phyloP scores from a whole-genome alignment of 202 grass and related monocot species.

The Musa balbisiana region DNA sequence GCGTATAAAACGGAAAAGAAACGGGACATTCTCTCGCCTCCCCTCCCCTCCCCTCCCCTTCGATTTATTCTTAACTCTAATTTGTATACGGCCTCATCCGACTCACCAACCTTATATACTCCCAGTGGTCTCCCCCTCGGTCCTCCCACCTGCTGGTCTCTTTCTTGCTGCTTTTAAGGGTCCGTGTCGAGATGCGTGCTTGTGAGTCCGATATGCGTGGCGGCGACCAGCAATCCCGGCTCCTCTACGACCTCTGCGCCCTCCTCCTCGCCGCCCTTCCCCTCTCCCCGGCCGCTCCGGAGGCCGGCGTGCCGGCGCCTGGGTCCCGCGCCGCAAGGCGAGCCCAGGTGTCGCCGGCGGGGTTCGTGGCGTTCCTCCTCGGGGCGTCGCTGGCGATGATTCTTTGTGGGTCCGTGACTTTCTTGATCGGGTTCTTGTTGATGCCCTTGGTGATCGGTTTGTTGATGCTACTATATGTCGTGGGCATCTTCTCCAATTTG shows the following conservation, averaged over 20 bases:
- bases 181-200: too few species aligned
- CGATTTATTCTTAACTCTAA: too few species aligned
- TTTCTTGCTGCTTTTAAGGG: too few species aligned
- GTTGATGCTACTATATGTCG: slow-evolving; percentile 51
- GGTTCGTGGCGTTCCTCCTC: slow-evolving; percentile 48
- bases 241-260: slow-evolving; percentile 53
- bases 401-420: slow-evolving; percentile 79
- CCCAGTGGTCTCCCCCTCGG: too few species aligned
- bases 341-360: background rate
- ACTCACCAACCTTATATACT: too few species aligned
- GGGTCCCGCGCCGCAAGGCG: too few species aligned
- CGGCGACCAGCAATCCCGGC: slow-evolving; percentile 6
- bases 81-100: too few species aligned
- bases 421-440: slow-evolving; percentile 72
- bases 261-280: slow-evolving; percentile 44
- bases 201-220: background rate
- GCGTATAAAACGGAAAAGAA: too few species aligned
- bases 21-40: too few species aligned
- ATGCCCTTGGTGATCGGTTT: slow-evolving; percentile 84
- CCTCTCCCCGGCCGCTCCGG: background rate
- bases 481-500: slow-evolving; percentile 57
- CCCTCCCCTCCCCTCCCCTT: too few species aligned
- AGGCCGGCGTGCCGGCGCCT: background rate
- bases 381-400: slow-evolving; percentile 76
- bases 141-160: too few species aligned